Conservation (phyloP, 75 land plant species). For the Cunninghamia lanceolata region DNA sequence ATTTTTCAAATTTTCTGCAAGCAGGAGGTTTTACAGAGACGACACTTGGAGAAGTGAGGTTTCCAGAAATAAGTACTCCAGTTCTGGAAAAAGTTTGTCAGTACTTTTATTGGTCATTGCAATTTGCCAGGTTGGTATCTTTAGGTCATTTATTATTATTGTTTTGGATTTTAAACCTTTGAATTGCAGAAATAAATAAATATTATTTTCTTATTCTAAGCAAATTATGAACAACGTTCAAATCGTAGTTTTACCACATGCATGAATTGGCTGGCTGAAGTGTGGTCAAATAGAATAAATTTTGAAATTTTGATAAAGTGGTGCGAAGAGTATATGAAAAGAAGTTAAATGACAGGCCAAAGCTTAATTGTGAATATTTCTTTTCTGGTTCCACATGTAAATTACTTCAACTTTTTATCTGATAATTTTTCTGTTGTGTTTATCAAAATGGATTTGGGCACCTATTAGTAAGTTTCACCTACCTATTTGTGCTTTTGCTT, state of each 20-base stretch:
- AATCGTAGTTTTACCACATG: neutral
- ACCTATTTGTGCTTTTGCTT: neutral
- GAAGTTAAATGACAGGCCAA: neutral
- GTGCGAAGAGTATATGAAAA: neutral
- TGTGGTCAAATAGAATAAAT: neutral
- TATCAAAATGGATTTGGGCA: neutral
- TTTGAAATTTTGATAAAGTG: neutral
- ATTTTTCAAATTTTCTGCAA: neutral
- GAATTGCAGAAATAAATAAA: neutral
- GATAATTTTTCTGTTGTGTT: neutral
- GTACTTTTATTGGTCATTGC: slow-evolving; percentile 95
- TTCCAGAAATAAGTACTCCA: slow-evolving; percentile 92
- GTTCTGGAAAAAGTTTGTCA: slow-evolving; percentile 96
- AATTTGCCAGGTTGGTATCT: slow-evolving; percentile 70
- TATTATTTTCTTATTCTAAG: neutral
- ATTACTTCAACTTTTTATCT: neutral
- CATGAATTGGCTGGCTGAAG: neutral
- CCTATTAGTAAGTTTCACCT: neutral
- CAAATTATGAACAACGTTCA: neutral
- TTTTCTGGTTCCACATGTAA: neutral
- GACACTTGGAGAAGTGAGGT: slow-evolving; percentile 80
- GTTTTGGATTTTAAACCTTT: neutral
- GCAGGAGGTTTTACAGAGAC: slow-evolving; percentile 82
- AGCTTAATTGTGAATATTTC: neutral
- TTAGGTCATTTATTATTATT: neutral